Evolutionary conservation across 2,329 filamentous ascomycete species (phyloP), one percentile per base, ranked within the genome.

Genomic region (Penicillium sp.): DNA sequence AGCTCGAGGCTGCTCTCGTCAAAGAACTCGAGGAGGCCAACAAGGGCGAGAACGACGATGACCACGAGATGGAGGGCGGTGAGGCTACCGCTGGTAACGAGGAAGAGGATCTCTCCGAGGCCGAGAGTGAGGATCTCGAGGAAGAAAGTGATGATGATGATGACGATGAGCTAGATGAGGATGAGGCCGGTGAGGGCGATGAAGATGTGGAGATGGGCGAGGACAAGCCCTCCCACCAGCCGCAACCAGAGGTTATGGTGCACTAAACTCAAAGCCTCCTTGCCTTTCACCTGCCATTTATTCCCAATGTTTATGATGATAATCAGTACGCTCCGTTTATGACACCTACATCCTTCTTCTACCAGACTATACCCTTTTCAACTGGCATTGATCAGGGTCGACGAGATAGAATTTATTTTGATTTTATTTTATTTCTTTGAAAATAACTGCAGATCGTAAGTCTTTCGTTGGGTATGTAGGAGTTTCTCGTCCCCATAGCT

Each of bases 71-170:
- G 86, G 86, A 78, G 39, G 86, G 85, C 31, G 80, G 75, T 13
- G 85, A 87, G 43, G 74, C 74, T 40, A 72, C 71, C 22, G 71
- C 73, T 40, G 73, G 69, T 49, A 65, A 64, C 32, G 63, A 73
- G 20, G 81, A 86, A 14, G 85, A 87, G 44, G 82, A 85, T 13
- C 82, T 82, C 49, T 86, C 84, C 13, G 86, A 90, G 50, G 85
- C 82, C 49, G 86, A 83, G 55, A 87, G 84, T 60, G 86, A 89
- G 65, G 86, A 89, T 65, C 81, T 89, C 37, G 86, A 89, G 61
- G 84, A 82, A 45, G 86, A 89, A 67, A 87, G 82, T 56, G 85
- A 85, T 26, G 83, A 83, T 26, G 83, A 83, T 51, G 81, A 87
- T 20, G 81, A 84, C 43, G 82, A 85, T 49, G 84, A 85, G 11